Evolutionary conservation across 768 basidiomycete genomes (phyloP).

Genomic region (Collybia sordida): DNA sequence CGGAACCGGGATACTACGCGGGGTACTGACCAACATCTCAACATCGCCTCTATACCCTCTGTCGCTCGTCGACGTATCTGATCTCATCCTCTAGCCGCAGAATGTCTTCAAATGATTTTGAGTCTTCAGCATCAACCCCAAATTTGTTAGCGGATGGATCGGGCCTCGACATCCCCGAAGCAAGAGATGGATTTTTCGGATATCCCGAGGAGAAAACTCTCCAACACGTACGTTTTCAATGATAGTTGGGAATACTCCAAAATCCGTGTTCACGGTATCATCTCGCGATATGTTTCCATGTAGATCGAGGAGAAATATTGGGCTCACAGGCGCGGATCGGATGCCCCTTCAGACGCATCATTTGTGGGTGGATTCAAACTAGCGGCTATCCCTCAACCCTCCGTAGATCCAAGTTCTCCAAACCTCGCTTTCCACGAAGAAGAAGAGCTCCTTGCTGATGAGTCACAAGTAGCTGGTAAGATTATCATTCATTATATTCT

Average conservation of each 20-base stretch:
- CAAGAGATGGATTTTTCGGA: slow-evolving; percentile 75
- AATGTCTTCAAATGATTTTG: not conserved
- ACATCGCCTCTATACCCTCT: not conserved
- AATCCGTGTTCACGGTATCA: slow-evolving; percentile 1
- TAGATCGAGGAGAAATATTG: slow-evolving; percentile 77
- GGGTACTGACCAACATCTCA: not conserved
- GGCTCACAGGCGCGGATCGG: slow-evolving; percentile 66
- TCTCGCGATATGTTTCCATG: not conserved
- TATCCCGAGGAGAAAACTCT: slow-evolving; percentile 78
- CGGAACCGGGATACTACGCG: not conserved
- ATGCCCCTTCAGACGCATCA: slow-evolving; percentile 44
- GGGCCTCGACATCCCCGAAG: slow-evolving; percentile 40
- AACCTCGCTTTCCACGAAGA: slow-evolving; percentile 32
- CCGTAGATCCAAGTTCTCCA: slow-evolving; percentile 17
- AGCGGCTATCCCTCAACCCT: slow-evolving; percentile 29
- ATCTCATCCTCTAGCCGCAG: not conserved
- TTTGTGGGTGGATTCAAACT: slow-evolving; percentile 40
- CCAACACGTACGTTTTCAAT: slow-evolving; percentile 56
- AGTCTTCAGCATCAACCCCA: not conserved
- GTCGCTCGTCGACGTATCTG: not conserved
- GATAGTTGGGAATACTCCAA: not conserved
- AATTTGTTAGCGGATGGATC: not conserved
- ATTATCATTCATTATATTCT: not conserved
- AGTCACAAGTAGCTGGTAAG: slow-evolving; percentile 29
- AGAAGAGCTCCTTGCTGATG: slow-evolving; percentile 22